Evolutionary conservation across 352 stramenopile species (phyloP), one percentile per base, ranked within the genome.

Genomic region (Thalassiosira oceanica): DNA sequence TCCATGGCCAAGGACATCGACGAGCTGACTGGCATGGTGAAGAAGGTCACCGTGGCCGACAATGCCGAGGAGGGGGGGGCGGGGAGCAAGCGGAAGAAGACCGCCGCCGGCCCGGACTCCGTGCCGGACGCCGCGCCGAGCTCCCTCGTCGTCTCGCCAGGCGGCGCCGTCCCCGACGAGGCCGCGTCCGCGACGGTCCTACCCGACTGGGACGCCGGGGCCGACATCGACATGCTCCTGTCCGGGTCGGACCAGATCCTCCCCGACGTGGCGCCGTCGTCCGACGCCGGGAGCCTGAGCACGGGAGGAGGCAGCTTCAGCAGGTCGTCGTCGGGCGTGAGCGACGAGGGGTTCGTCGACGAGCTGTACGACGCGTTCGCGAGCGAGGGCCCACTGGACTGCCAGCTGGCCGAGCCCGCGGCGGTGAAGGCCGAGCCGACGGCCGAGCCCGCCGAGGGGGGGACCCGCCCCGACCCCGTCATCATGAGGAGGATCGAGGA

Each of bases 1-100:
- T 78, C 56, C 29, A 90, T 90, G 79, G 82, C 73, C 0, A 87
- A 87, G 46, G 88, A 87, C 37, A 88, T 90, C 57, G 74, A 88
- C 61, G 46, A 85, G 28, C 61, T 90, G 2, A 83, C 83, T 0
- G 57, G 45, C 3, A 52, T 90, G 43, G 79, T 90, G 0, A 61
- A 85, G 44, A 86, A 84, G 29, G 78, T 90, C 2, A 74, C 64
- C 26, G 36, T 87, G 1, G 67, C 58, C n/a, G 51, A 79, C 7
- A 53, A 74, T 2, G 54, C 71, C 27, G 55, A 60, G 46, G 29
- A 16, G 11, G 11, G 10, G 15, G 26, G 29, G 20, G 24, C 52
- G 10, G 64, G 60, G 10, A 70, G 60, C 4, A 87, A 87, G 49
- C 33, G 75, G 26, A 76, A 73, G 21, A 87, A 80, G 45, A 36